Base-by-base conservation (phyloP, 2,329 filamentous ascomycete species). In the Karstenula rhodostoma region DNA sequence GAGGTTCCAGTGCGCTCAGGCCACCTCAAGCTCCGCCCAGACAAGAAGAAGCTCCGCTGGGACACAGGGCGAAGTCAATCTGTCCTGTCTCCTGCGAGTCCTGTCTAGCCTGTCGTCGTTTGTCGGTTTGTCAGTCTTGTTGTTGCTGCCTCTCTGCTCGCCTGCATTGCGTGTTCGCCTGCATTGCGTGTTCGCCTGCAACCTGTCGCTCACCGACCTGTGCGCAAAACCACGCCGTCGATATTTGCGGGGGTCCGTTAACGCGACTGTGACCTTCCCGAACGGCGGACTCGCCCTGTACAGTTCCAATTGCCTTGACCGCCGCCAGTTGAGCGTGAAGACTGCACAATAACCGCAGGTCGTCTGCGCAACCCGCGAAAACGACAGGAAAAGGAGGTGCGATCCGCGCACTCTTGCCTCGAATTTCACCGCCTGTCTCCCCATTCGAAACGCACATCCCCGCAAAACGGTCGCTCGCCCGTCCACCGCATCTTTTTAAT, bases 1-100 rank as follows among this genome's bases (percentile, higher is more conserved):
- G 48, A 51, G 56, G 48, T 29, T 43, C 13, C 13, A 40, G 47
- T 44, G 49, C 56, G 57, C 57, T 59, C 57, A 59, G 57, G 42
- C 57, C 56, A 58, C 56, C 17, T 25, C 27, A 19, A 40, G 47
- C 55, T 57, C 55, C 46, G 54, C 35, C 25, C 54, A 37, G 49
- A 32, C 19, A 27, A 51, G 32, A 44, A 40, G 22, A 40, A 33
- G 19, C 37, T 50, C n/a, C 52, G 46, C 33, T 25, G 46, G 56
- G 37, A 37, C 51, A 44, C 51, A 32, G 51, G 33, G 35, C 49
- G 32, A 35, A 40, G 33, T 25, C 56, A 42, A 37, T 54, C 56
- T 22, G 22, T 54, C 32, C 33, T 4, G 4, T 29, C 27, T 29
- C 27, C 27, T 29, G 27, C 8, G 4, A 4, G 27, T 50, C 47